A percentile compares a stretch with the other conserved stretches of the same genome.
phyloP scores from a whole-genome alignment of 192 early-diverging fungal genomes.

The Spinellus fusiger region DNA sequence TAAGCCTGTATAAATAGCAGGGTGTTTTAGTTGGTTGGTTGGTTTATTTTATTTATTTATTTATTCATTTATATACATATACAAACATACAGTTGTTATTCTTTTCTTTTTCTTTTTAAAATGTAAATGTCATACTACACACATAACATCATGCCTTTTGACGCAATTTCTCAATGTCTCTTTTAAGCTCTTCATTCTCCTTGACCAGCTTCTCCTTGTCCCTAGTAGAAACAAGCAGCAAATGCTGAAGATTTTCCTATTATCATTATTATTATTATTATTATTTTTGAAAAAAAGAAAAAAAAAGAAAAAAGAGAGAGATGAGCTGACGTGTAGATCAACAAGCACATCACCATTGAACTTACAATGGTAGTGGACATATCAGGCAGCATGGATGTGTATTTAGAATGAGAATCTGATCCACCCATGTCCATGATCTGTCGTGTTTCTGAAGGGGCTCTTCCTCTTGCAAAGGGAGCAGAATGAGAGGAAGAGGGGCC shows the following conservation, averaged over 20 bases:
- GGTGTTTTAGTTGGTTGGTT: too few relatives aligned
- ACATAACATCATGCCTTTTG: too few relatives aligned
- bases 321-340: not conserved
- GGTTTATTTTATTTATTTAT: too few relatives aligned
- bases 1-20: too few relatives aligned
- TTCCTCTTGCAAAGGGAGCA: not conserved
- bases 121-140: too few relatives aligned
- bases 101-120: too few relatives aligned
- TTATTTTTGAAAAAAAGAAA: too few relatives aligned
- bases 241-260: conserved; percentile 11
- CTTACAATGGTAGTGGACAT: not conserved
- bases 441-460: not conserved
- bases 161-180: conserved; percentile 15
- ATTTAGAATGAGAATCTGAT: not conserved
- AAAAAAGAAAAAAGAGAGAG: not conserved
- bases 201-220: conserved; percentile 7
- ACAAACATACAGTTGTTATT: too few relatives aligned
- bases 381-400: not conserved
- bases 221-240: not conserved
- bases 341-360: not conserved
- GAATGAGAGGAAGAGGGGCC: not conserved
- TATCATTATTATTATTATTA: not conserved
- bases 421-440: not conserved
- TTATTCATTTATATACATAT: too few relatives aligned
- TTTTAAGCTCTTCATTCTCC: conserved; percentile 15